A percentile compares a stretch with the other conserved stretches of the same genome.
phyloP scores from a whole-genome alignment of 2,329 filamentous ascomycete species.

The Colletotrichum eremochloae region DNA sequence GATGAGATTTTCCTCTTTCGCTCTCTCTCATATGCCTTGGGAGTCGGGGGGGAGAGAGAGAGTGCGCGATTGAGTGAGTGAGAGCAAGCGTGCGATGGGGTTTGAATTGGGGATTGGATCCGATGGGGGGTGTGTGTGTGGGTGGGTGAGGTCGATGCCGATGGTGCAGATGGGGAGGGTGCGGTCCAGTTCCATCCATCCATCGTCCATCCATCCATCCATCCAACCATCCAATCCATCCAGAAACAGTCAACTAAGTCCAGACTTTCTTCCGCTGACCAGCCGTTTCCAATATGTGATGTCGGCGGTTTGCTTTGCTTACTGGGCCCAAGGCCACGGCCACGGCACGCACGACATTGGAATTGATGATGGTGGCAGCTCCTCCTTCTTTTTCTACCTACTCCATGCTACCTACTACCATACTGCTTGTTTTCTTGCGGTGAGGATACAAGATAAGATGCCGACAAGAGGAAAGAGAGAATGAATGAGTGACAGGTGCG shows the following conservation, averaged over 20 bases:
- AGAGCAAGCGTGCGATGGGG: constrained; percentile 1
- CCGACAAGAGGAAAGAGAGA: neutral
- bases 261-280: neutral
- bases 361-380: neutral
- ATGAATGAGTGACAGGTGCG: neutral
- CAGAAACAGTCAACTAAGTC: neutral
- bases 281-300: neutral
- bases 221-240: neutral
- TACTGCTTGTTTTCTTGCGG: neutral
- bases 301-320: neutral
- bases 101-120: constrained; percentile 6
- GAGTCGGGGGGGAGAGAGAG: neutral
- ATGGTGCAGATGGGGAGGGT: constrained; percentile 3
- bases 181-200: neutral
- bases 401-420: no score
- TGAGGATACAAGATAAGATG: neutral
- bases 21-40: neutral
- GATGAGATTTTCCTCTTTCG: neutral
- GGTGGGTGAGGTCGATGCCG: constrained; percentile 18
- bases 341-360: neutral
- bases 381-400: neutral
- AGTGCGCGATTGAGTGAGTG: neutral
- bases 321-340: neutral
- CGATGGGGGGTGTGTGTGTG: constrained; percentile 6
- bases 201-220: neutral